Conservation (phyloP, 2,329 filamentous ascomycete genomes). For the Exophiala aquamarina region DNA sequence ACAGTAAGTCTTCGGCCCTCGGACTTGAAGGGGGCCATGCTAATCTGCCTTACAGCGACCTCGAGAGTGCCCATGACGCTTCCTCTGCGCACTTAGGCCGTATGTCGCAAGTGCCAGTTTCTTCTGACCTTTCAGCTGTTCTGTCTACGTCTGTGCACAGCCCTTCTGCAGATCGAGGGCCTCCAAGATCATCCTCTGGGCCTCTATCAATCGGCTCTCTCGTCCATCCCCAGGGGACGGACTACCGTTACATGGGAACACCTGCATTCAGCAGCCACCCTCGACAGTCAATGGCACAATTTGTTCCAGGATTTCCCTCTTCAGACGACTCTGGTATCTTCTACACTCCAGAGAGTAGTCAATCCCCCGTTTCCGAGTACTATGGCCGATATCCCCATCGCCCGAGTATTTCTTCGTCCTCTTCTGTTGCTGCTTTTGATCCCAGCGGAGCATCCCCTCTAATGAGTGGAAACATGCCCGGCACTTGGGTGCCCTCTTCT, state of each 20-base stretch:
- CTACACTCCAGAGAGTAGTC: conserved; percentile 30
- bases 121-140: conserved; percentile 23
- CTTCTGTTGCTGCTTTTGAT: conserved; percentile 27
- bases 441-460: conserved; percentile 24
- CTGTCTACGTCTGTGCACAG: conserved; percentile 24
- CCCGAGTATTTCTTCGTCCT: conserved; percentile 29
- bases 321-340: conserved; percentile 26
- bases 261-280: conserved; percentile 21
- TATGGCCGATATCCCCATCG: conserved; percentile 26
- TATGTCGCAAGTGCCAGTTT: conserved; percentile 18
- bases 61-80: conserved; percentile 17
- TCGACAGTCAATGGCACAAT: conserved; percentile 18
- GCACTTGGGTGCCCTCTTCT: conserved; percentile 25
- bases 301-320: conserved; percentile 21
- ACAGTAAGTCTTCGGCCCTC: conserved; percentile 41
- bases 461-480: conserved; percentile 23
- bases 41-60: conserved; percentile 18
- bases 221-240: conserved; percentile 27
- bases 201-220: conserved; percentile 29
- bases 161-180: conserved; percentile 22
- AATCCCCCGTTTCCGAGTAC: conserved; percentile 29
- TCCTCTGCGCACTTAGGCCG: conserved; percentile 15
- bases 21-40: background rate
- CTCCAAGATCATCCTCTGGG: conserved; percentile 24
- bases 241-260: conserved; percentile 25